Evolutionary conservation across 129 eudicot genomes (phyloP).

Genomic region (Gnaphalium uliginosum): DNA sequence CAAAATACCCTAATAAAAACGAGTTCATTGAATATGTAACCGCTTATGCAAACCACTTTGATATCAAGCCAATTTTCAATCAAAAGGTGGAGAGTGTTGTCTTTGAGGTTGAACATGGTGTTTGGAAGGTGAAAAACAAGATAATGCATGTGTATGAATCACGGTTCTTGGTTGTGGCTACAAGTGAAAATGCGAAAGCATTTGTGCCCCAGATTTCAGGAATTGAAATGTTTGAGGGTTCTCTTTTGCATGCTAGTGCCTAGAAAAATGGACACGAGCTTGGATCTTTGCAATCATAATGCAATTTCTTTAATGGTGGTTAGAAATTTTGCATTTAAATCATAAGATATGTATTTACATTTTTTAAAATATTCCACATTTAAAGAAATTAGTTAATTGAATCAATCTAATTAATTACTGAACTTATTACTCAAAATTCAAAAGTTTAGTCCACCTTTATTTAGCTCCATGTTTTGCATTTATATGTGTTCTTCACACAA

Average conservation of each 20-base stretch:
- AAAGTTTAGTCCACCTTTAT: too few species aligned
- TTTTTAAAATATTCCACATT: too few species aligned
- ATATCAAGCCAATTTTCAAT: conserved; percentile 62
- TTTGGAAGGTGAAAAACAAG: conserved; percentile 61
- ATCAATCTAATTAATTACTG: too few species aligned
- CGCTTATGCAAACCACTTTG: conserved; percentile 64
- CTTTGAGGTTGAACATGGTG: conserved; percentile 38
- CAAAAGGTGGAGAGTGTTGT: conserved; percentile 46
- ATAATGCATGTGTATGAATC: conserved; percentile 43
- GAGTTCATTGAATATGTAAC: conserved; percentile 71
- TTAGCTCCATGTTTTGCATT: too few species aligned
- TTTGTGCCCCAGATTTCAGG: conserved; percentile 59
- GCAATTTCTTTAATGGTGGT: conserved; percentile 63
- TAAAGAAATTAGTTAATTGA: too few species aligned
- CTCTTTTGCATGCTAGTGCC: conserved; percentile 56
- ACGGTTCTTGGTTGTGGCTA: conserved; percentile 70
- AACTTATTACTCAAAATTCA: too few species aligned
- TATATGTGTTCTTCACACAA: too few species aligned
- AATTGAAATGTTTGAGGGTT: conserved; percentile 46
- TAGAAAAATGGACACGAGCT: conserved; percentile 60
- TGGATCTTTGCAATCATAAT: conserved; percentile 62
- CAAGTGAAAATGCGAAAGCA: conserved; percentile 78
- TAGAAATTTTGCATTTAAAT: too few species aligned
- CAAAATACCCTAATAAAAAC: conserved; percentile 64
- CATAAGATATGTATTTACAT: too few species aligned